phyloP scores from a whole-genome alignment of 2,329 filamentous ascomycete species.

The Exophiala phaeomuriformis region DNA sequence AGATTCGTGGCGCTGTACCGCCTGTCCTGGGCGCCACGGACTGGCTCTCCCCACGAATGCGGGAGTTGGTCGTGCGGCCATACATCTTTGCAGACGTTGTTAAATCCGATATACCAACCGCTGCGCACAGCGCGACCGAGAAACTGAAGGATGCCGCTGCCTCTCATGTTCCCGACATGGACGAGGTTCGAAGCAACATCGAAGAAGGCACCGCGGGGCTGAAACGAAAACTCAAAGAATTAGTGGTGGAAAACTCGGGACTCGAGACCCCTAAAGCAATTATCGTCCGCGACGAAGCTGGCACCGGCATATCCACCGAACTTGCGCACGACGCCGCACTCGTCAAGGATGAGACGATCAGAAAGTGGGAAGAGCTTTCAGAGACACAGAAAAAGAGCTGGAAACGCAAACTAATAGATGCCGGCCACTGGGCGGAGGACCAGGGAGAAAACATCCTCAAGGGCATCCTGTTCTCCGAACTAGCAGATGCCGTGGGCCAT shows the following conservation, averaged over 20 bases:
- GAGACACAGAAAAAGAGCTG: slow-evolving; percentile 57
- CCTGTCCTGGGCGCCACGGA: slow-evolving; percentile 51
- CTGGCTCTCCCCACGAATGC: slow-evolving; percentile 49
- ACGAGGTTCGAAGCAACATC: slow-evolving; percentile 7
- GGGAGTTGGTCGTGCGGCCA: slow-evolving; percentile 36
- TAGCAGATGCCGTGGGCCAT: slow-evolving; percentile 54
- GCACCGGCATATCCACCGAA: slow-evolving; percentile 37
- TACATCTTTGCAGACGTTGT: slow-evolving; percentile 31
- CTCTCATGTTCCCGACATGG: slow-evolving; percentile 7
- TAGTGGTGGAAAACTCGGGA: slow-evolving; percentile 22
- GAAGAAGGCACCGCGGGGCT: slow-evolving; percentile 6
- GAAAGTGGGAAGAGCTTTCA: slow-evolving; percentile 64
- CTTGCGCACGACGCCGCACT: slow-evolving; percentile 26
- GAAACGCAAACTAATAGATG: slow-evolving; percentile 60
- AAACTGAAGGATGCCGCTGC: slow-evolving; percentile 9
- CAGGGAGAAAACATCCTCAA: slow-evolving; percentile 71
- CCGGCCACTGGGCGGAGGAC: slow-evolving; percentile 70
- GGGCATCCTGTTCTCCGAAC: slow-evolving; percentile 68
- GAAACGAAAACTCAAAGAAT: slow-evolving; percentile 19
- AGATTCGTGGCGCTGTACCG: slow-evolving; percentile 52
- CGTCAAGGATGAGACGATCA: slow-evolving; percentile 30
- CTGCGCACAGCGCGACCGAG: slow-evolving; percentile 15
- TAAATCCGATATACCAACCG: slow-evolving; percentile 10
- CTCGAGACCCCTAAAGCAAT: slow-evolving; percentile 26
- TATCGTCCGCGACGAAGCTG: slow-evolving; percentile 27